Conservation (phyloP, 2,329 filamentous ascomycete species). For the Ramularia collo-cygni region DNA sequence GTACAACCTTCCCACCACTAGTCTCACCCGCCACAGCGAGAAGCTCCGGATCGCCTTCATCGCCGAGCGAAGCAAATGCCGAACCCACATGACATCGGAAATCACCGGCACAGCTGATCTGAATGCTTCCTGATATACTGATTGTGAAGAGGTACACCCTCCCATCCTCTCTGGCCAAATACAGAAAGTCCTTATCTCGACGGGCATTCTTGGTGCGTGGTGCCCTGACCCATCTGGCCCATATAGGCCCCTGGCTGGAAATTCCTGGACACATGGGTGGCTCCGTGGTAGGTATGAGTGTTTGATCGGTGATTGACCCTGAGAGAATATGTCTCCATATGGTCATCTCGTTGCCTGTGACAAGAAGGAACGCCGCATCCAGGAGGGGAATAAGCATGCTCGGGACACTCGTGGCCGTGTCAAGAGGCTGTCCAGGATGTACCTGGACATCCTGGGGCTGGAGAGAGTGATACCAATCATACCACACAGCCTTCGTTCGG, state of each 20-base stretch:
- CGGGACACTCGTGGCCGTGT: slow-evolving; percentile 21
- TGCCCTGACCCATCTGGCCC: slow-evolving; percentile 80
- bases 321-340: slow-evolving; percentile 36
- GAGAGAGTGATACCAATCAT: slow-evolving; percentile 27
- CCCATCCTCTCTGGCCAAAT: slow-evolving; percentile 83
- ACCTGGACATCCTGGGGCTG: slow-evolving; percentile 17
- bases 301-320: slow-evolving; percentile 25
- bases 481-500: slow-evolving; percentile 33
- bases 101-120: slow-evolving; percentile 50
- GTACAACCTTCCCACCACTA: slow-evolving; percentile 52
- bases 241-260: slow-evolving; percentile 35
- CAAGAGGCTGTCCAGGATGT: slow-evolving; percentile 22
- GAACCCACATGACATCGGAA: slow-evolving; percentile 69
- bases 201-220: slow-evolving; percentile 58
- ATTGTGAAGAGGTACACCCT: slow-evolving; percentile 63
- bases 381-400: slow-evolving; percentile 36
- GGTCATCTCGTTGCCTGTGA: slow-evolving; percentile 32
- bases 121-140: slow-evolving; percentile 43
- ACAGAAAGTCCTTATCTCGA: slow-evolving; percentile 67
- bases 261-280: slow-evolving; percentile 16
- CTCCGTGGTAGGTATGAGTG: slow-evolving; percentile 6
- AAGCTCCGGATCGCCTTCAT: slow-evolving; percentile 63
- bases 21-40: slow-evolving; percentile 72
- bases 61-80: slow-evolving; percentile 65
- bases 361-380: slow-evolving; percentile 36